These are phyloP conservation scores for Solanum medicagineum DNA, from an alignment of 257 asterid species.

Conservation along the genomic window DNA sequence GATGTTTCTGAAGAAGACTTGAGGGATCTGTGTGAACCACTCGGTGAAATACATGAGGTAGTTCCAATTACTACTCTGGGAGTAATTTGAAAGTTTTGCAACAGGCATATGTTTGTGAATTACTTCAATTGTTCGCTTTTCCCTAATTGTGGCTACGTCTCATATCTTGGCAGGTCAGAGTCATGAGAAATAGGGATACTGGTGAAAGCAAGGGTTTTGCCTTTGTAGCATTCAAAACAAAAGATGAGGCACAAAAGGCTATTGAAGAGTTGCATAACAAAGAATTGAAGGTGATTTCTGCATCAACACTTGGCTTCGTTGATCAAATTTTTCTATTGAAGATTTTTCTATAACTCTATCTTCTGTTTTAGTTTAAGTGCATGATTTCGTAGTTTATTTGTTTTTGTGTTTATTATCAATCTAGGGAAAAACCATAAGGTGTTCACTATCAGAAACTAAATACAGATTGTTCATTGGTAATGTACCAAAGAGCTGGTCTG, in stretches of 20 bases:
- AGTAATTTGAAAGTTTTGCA: neutral
- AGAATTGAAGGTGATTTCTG: constrained; percentile 64
- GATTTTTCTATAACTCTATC: neutral
- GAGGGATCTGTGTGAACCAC: constrained; percentile 64
- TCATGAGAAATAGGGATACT: constrained; percentile 82
- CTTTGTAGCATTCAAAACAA: constrained; percentile 77
- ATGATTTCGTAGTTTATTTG: neutral
- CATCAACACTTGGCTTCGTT: neutral
- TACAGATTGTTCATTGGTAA: constrained; percentile 84
- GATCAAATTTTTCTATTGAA: neutral
- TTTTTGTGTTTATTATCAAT: constrained; percentile 13
- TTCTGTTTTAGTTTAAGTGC: constrained; percentile 1
- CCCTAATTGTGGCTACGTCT: neutral
- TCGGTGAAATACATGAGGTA: constrained; percentile 78
- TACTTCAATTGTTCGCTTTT: neutral
- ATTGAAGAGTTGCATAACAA: constrained; percentile 72
- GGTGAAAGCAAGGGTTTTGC: constrained; percentile 98
- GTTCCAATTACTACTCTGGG: constrained; percentile 4
- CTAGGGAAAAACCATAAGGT: constrained; percentile 83
- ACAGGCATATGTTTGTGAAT: neutral
- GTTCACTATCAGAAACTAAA: constrained; percentile 83
- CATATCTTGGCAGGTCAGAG: constrained; percentile 56
- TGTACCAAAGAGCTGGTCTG: constrained; percentile 78
- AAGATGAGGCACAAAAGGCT: constrained; percentile 78
- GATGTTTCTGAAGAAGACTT: constrained; percentile 75